These are phyloP conservation scores for Coemansia sp. DNA, from an alignment of 192 early-diverging fungal species.

Conservation along the genomic window DNA sequence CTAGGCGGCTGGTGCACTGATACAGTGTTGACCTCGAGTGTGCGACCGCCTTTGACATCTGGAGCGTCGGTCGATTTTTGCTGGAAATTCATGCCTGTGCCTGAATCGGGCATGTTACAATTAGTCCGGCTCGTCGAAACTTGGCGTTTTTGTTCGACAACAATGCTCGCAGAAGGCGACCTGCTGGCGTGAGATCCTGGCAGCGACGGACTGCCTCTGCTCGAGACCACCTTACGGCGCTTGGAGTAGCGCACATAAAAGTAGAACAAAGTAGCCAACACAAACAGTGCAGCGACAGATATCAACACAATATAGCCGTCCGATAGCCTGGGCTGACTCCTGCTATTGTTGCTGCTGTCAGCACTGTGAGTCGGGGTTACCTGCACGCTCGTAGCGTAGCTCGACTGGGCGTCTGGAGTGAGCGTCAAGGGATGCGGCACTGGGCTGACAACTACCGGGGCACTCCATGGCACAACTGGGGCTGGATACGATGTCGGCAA, in stretches of 20 bases:
- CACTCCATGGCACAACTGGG: neutral
- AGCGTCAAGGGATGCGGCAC: neutral
- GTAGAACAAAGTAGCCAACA: constrained; percentile 27
- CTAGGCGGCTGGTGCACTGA: neutral
- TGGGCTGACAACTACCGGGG: neutral
- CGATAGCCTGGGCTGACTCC: constrained; percentile 11
- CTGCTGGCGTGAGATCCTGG: neutral
- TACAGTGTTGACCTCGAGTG: neutral
- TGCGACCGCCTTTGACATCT: neutral
- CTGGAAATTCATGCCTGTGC: constrained; percentile 21
- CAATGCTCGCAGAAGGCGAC: constrained; percentile 4
- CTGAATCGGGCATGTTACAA: constrained; percentile 34
- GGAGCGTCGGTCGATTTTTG: neutral
- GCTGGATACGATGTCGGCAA: neutral
- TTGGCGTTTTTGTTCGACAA: neutral
- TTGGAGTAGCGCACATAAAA: constrained; percentile 34
- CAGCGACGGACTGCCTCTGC: neutral
- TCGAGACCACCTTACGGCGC: neutral
- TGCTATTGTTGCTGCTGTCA: neutral
- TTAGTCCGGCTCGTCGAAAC: neutral
- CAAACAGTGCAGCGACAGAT: constrained; percentile 25
- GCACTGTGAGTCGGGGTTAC: neutral
- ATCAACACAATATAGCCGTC: constrained; percentile 47
- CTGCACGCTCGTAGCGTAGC: neutral
- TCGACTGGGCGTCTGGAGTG: neutral